Evolutionary conservation across 1,139 yeast genomes (phyloP).

Genomic region (Blastobotrys petasosporus): DNA sequence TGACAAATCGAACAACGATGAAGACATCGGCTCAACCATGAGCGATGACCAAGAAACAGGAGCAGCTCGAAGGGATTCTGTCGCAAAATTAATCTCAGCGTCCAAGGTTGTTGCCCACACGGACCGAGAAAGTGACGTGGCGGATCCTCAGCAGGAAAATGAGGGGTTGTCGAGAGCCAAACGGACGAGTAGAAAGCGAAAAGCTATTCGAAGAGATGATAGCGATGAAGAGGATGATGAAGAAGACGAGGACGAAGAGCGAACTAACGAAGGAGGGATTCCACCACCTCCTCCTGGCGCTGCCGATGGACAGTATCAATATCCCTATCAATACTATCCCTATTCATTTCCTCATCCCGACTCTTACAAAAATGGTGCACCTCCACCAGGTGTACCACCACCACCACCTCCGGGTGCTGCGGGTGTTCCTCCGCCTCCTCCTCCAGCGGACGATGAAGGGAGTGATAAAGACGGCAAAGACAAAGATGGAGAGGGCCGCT

Average conservation of each 20-base stretch:
- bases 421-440: constrained; percentile 3
- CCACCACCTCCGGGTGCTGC: constrained; percentile 4
- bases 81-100: constrained; percentile 19
- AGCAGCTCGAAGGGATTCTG: constrained; percentile 15
- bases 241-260: constrained; percentile 7
- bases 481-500: constrained; percentile 3
- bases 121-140: constrained; percentile 3
- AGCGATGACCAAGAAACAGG: not conserved
- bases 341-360: not conserved
- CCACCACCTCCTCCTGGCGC: not conserved
- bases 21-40: too few relatives aligned
- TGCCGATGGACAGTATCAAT: not conserved
- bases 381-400: not conserved
- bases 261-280: not conserved
- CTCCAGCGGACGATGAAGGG: not conserved
- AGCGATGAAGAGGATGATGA: constrained; percentile 1
- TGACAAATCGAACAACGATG: too few relatives aligned
- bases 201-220: not conserved
- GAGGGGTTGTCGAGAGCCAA: not conserved
- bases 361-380: not conserved
- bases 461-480: not conserved
- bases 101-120: constrained; percentile 17
- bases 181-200: not conserved
- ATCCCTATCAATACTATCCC: not conserved
- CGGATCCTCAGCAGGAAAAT: not conserved